Base-by-base conservation (phyloP, 805 yeast genomes). In the Sugiyamaella marilandica region DNA sequence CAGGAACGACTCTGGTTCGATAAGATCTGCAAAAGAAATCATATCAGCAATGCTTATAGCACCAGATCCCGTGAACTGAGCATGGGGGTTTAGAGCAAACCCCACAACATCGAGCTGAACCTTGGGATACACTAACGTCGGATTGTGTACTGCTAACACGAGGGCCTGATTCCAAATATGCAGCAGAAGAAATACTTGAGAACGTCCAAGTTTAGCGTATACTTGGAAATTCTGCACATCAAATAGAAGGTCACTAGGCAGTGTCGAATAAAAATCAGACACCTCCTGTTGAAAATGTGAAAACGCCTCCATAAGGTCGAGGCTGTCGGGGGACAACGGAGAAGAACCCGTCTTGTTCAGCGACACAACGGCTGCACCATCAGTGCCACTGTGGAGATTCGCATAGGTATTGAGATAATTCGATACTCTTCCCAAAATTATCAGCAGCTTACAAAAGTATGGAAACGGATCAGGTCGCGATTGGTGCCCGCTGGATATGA, bases 11-110 rank as follows among this genome's bases (percentile, higher is more conserved):
- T 58, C 57, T 8, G 65, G 59, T 21, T 59, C 60, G 29, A 62
- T 61, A 18, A 63, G 41, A 24, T 62, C 65, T 0, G 66, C 61
- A 53, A 63, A 62, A 2, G 63, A 54, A 34, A 62, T 51, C 64
- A 63, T 63, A 36, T 63, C 66, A 2, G 64, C 62, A 31, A 63
- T 61, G 49, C 65, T 61, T 34, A 63, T 58, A n/a, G 65, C 65
- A 10, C 65, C 62, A 18, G 62, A 58, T 2, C 63, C 60, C 8
- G 65, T 60, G 31, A 61, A 41, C 36, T 61, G 59, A 2, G 62
- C 58, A 32, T 55, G 58, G 1, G 60, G 62, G 43, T 55, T 55
- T 14, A 53, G 36, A 19, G 57, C 39, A 36, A 58, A 49, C 19
- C 56, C 61, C 9, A 54, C 51, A 4, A 58, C 54, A 46, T 59